Evolutionary conservation across 108 stramenopile species (phyloP).

Genomic region (Cyclotella baltica): DNA sequence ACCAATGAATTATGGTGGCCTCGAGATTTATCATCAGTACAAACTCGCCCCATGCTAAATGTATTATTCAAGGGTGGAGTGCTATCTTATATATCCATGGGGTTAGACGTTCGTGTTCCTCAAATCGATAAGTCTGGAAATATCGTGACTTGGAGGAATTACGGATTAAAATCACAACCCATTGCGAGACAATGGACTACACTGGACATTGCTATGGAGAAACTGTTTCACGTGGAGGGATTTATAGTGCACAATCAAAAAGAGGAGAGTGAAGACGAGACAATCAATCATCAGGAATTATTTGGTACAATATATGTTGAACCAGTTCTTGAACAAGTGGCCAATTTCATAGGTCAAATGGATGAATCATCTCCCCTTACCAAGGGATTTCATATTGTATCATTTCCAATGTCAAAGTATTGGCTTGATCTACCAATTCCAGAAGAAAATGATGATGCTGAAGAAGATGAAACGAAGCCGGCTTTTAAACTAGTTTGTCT

Average conservation of each 20-base stretch:
- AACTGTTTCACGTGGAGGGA: slow-evolving; percentile 56
- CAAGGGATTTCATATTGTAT: slow-evolving; percentile 57
- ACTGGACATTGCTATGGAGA: slow-evolving; percentile 52
- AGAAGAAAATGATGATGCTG: not conserved
- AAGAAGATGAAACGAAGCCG: not conserved
- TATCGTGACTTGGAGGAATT: slow-evolving; percentile 49
- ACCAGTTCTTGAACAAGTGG: slow-evolving; percentile 38
- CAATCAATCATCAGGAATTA: slow-evolving; percentile 4
- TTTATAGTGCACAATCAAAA: slow-evolving; percentile 25
- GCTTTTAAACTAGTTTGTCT: slow-evolving; percentile 39
- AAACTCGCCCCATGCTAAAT: slow-evolving; percentile 50
- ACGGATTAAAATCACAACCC: slow-evolving; percentile 56
- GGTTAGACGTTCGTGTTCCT: slow-evolving; percentile 56
- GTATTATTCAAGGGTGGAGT: slow-evolving; percentile 42
- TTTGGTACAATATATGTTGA: slow-evolving; percentile 23
- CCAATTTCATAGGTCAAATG: slow-evolving; percentile 41
- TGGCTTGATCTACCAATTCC: slow-evolving; percentile 39
- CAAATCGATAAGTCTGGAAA: slow-evolving; percentile 7
- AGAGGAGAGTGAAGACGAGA: slow-evolving; percentile 20
- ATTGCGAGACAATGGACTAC: slow-evolving; percentile 60
- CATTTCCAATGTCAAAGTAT: slow-evolving; percentile 38
- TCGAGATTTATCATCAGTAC: slow-evolving; percentile 38
- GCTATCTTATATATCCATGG: slow-evolving; percentile 46
- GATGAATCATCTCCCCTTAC: slow-evolving; percentile 42
- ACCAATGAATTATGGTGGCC: slow-evolving; percentile 63